Evolutionary conservation across 192 early-diverging fungal genomes (phyloP), one percentile per base, ranked within the genome.

Genomic region (Backusella circina): DNA sequence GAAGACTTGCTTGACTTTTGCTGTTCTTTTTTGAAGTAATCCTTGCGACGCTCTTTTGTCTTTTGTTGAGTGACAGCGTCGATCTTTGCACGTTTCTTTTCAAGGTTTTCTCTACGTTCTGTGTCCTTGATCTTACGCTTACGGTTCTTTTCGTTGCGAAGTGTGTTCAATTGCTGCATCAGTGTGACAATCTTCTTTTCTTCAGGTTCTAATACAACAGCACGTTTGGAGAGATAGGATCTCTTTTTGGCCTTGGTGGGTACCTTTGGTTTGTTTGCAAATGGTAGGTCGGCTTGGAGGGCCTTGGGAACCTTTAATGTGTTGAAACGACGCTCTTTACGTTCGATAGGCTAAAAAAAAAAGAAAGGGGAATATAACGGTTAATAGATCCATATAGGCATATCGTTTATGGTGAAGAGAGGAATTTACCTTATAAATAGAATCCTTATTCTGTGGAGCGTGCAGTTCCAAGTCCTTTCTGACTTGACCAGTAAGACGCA

Each of bases 401-500:
- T 47, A 47, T 47, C 15, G 18, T 2, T 6, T 67, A 67, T 7
- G 31, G n/a, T 35, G 26, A 8, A 3, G 36, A 28, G 39, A 66
- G 33, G 30, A 67, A 28, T 71, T 74, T 80, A 89, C 89, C 81
- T 88, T 93, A 85, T 99, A 99, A 23, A 86, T 81, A 65, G 98
- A 99, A 76, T 98, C 96, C 15, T 81, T 77, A 72, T 95, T 92
- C 79, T 89, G 86, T 0, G 93, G 94, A 75, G 92, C 87, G 0
- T 82, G 76, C 66, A 95, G 16, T 47, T 83, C 82, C 41, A 90
- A 79, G 5, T 90, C 92, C 13, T 89, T 84, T 28, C 97, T 89
- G 67, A 99, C 87, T 84, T 96, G 88, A 41, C 94, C 95, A 21
- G 91, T 93, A 35, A 93, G 85, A 30, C 96, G 90, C 94, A 99